Base-by-base conservation (phyloP, 1,284 basidiomycete genomes). In the Cerrena zonata region DNA sequence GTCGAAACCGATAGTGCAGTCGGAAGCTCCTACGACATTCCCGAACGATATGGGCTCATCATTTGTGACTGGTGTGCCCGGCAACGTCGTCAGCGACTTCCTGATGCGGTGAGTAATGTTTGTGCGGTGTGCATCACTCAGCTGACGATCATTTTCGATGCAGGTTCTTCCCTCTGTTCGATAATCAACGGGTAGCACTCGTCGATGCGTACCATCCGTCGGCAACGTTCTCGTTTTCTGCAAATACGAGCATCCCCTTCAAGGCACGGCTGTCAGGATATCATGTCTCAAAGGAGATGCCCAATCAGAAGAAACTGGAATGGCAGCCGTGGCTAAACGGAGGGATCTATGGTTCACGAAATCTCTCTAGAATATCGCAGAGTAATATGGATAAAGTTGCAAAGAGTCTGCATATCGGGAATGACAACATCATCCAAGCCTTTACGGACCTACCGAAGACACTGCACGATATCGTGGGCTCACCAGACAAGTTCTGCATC, bases 141-240 rank as follows among this genome's bases (percentile, higher is more conserved):
- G 18, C 39, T 22, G 5, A 42, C 38, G n/a, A 12, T 30, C 13
- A 49, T 25, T 4, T 41, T 39, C 40, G 53, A 25, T 53, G 2
- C 57, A 92, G 91, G 54, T 95, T 87, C 69, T 95, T 96, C 70
- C 78, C 84, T 2, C 68, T 84, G 1, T 95, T 89, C 65, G 95
- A 99, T 68, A 76, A 73, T 24, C 80, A 89, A 57, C 83, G 95
- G 23, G 67, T 74, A 0, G 71, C 77, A 2, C 77, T 96, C 4
- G 60, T 80, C 36, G 76, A 87, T 43, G 91, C 78, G 5, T 99
- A 98, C 65, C 82, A 89, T 54, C 80, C 88, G 0, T 73, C 80
- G 36, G 89, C 94, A 12, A 93, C 91, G 10, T 94, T 97, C 63
- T 95, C 94, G 0, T 87, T 87, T 65, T 86, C 87, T 12, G 79